Evolutionary conservation across 352 stramenopile genomes (phyloP), one percentile per base, ranked within the genome.

Genomic region (Thalassiosira pacifica): DNA sequence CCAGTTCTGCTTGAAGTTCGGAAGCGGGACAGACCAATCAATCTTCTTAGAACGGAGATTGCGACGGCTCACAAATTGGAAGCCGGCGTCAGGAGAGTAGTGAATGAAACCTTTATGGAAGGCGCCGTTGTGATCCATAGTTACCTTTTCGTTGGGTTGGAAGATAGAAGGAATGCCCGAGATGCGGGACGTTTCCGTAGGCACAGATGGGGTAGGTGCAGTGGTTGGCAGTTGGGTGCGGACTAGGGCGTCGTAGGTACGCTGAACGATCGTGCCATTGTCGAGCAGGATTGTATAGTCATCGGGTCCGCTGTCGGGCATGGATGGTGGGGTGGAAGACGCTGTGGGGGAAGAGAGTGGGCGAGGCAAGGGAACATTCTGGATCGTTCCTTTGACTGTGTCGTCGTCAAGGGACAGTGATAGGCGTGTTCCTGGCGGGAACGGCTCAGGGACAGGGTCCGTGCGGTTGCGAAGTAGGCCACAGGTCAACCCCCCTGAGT

Each of bases 251-350:
- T 60, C n/a, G n/a, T 29, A 60, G n/a, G 52, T 31, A 10, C 4
- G 24, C 3, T 60, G 18, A 29, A 60, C 29, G 52, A n/a, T 60
- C 5, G 65, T 42, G 18, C 65, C 65, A 29, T 61, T 42, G 40
- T 61, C 65, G n/a, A 59, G 52, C 3, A 61, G 13, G 26, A 73
- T 42, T 5, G 48, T 55, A 22, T 73, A 73, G 2, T 8, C 24
- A 24, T 19, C 29, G 13, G 13, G 24, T 26, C 1, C 1, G 3
- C 29, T n/a, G 2, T 42, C 18, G 2, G 40, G 37, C 9, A n/a
- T 26, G 8, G 37, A n/a, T 6, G 65, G 6, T 0, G 65, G n/a
- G 1, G 19, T 1, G 11, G 16, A 4, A 4, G 52, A 16, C 29
- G 52, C 1, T 31, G 2, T 31, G 16, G 9, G 3, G 8, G 24